These are phyloP conservation scores for Botrytis paeoniae DNA, from an alignment of 2,329 filamentous ascomycete genomes.

Conservation along the genomic window DNA sequence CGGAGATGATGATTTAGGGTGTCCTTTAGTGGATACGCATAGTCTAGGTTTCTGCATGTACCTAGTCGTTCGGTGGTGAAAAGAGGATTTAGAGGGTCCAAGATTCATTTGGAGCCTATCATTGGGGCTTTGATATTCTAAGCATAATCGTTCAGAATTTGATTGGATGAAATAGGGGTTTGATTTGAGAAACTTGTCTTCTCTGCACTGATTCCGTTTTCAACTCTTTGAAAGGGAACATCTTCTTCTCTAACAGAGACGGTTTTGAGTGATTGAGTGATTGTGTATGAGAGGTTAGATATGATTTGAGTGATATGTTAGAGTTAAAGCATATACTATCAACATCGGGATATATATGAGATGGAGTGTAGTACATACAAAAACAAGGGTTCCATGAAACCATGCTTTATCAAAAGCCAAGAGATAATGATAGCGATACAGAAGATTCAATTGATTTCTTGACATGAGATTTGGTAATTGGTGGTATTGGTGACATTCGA, in stretches of 20 bases:
- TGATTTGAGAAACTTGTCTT: background rate
- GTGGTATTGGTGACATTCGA: background rate
- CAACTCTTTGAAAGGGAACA: too few species aligned
- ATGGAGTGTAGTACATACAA: background rate
- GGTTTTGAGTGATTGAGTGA: background rate
- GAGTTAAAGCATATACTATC: background rate
- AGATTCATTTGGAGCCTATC: background rate
- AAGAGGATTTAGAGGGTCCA: background rate
- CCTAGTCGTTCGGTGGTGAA: background rate
- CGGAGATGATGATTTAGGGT: slow-evolving; percentile 1
- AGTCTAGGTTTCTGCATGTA: background rate
- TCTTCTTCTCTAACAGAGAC: background rate
- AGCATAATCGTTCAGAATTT: background rate
- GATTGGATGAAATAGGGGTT: background rate
- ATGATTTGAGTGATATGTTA: background rate
- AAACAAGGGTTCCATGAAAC: background rate
- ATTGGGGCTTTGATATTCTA: background rate
- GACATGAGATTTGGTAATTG: background rate
- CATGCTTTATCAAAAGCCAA: background rate
- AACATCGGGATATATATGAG: background rate
- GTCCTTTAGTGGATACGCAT: background rate
- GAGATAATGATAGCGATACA: background rate
- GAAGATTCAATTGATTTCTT: background rate
- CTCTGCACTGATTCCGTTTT: too few species aligned
- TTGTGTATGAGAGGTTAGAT: background rate